Evolutionary conservation across 768 basidiomycete genomes (phyloP).

Genomic region (Macrocybe gigantea): DNA sequence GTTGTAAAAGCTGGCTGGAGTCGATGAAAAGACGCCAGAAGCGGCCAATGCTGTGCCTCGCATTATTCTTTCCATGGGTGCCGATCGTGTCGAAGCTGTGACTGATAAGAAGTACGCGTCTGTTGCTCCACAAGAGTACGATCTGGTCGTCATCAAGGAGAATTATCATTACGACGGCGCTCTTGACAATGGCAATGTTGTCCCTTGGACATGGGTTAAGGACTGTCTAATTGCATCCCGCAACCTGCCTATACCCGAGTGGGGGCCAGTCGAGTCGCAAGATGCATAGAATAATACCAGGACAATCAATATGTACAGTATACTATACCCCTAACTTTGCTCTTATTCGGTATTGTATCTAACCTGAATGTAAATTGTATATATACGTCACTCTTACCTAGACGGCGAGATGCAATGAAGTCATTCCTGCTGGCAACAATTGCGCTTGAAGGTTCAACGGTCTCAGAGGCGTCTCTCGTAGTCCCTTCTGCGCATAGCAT

Average conservation of each 20-base stretch:
- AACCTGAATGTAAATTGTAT: too few species aligned
- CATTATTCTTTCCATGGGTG: slow-evolving; percentile 78
- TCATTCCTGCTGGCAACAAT: too few species aligned
- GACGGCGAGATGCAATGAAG: too few species aligned
- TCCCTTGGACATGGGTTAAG: slow-evolving; percentile 71
- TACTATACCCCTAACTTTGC: too few species aligned
- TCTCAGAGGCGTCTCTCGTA: too few species aligned
- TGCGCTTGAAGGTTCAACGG: too few species aligned
- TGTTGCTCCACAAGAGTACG: slow-evolving; percentile 32
- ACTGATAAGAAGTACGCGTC: slow-evolving; percentile 39
- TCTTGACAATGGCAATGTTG: slow-evolving; percentile 26
- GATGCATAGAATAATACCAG: slow-evolving; percentile 6
- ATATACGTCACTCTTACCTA: too few species aligned
- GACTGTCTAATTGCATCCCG: slow-evolving; percentile 66
- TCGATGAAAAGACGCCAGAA: slow-evolving; percentile 29
- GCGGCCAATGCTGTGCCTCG: slow-evolving; percentile 46
- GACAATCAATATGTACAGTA: too few species aligned
- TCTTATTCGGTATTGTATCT: too few species aligned
- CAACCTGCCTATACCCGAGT: slow-evolving; percentile 30
- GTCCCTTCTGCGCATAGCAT: too few species aligned
- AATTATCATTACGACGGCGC: slow-evolving; percentile 22
- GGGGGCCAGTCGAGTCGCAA: slow-evolving; percentile 14
- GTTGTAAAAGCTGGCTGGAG: slow-evolving; percentile 14
- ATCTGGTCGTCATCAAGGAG: slow-evolving; percentile 62
- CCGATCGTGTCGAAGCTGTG: slow-evolving; percentile 61